Base-by-base conservation (phyloP, 2,329 filamentous ascomycete genomes). In the Orbilia blumenaviensis region DNA sequence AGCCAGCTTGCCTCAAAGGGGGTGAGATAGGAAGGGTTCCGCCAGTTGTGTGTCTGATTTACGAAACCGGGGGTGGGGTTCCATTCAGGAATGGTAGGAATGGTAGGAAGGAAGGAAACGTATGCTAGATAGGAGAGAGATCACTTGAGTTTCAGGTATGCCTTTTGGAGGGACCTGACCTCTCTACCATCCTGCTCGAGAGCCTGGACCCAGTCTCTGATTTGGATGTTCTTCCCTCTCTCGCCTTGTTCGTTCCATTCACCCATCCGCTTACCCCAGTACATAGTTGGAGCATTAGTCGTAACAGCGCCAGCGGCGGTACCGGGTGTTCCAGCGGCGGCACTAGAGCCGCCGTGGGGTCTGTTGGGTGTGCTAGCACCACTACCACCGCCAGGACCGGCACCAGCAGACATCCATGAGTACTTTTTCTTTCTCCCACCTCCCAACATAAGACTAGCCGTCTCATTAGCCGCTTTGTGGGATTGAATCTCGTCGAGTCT, bases 171-270 rank as follows among this genome's bases (percentile, higher is more conserved):
- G 0, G 77, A 74, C 46, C 72, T 80, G 16, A 60, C 77, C 27
- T 78, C 77, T 44, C 79, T 75, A 9, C 79, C 79, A 56, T 80
- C 79, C 2, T 73, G 78, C 62, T 80, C 79, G 44, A 80, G 62
- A 6, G 79, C 79, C 16, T 78, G 68, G 18, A 78, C 63, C 79
- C 79, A 80, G 77, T 80, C 79, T 18, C 79, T 69, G 36, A 80
- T 74, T 44, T 80, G 79, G 18, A 80, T 77, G 2, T 76, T 77
- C 12, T 78, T 77, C 1, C 79, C 79, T 34, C 78, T 72, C 14
- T 80, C 79, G 1, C 79, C 79, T 46, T 80, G 79, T 29, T 80
- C 79, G 12, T 78, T 79, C 79, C 79, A 80, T n/a, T 79, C 78
- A 2, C 79, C 79, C 58, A 80, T 72, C 38, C 79, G 78, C 66